Base-by-base conservation (phyloP, 192 early-diverging fungal species). In the Coemansia asiatica region DNA sequence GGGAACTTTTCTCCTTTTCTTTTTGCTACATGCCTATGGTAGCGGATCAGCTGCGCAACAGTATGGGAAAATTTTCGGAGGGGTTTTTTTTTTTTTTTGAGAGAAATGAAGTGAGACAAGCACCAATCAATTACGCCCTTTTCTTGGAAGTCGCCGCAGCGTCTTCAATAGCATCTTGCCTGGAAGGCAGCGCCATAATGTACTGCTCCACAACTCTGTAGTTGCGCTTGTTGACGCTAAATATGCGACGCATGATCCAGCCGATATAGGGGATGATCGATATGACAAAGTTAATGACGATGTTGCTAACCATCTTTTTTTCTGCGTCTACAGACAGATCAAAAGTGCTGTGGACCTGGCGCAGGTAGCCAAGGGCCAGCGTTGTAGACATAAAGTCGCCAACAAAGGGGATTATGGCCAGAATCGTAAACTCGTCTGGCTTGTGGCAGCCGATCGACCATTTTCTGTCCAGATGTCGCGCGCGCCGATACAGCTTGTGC, bases 171-270 rank as follows among this genome's bases (percentile, higher is more conserved):
- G 44, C 13, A 57, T 44, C 60, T 38, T 47, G 10, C 31, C 54
- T 61, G 16, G 54, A 23, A 10, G 60, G 38, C 44, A 48, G 44
- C n/a, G 67, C 44, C 68, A 68, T 64, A 18, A 80, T 35, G 56
- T 80, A 80, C 31, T 56, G 28, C 25, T 74, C 68, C 3, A 80
- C 38, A 0, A 71, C 8, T 21, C 21, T 57, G 23, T 80, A 80
- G 51, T 80, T 80, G 13, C 68, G 64, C 53, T 61, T 74, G 50
- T 80, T 80, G 31, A 80, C 72, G 48, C 44, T 29, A 25, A 47
- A 74, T 2, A 71, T 29, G 4, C 72, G 63, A 19, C 72, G 68
- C n/a, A 64, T 21, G n/a, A 80, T 51, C 72, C 77, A 80, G 6
- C 77, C 77, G 9, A 66, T 51, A 27, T 61, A 22, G 16, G 77